Evolutionary conservation across 73 alveolate species (phyloP).

Genomic region (Paramecium pentaurelia): DNA sequence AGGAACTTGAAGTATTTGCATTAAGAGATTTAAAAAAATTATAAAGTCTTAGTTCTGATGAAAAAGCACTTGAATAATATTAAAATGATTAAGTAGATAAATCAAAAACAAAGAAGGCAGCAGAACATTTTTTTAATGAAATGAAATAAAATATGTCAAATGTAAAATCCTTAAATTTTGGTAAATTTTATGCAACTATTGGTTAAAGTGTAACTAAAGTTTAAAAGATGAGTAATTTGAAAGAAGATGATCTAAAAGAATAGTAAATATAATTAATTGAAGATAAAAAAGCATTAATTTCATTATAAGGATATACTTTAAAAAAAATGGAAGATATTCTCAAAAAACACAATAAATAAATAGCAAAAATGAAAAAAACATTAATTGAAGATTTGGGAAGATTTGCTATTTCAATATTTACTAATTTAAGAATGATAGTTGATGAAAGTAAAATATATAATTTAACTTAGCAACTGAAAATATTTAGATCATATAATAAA

Average conservation of each 20-base stretch:
- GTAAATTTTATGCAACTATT: neutral
- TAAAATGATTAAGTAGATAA: neutral
- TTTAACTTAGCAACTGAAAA: neutral
- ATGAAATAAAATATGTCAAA: slow-evolving; percentile 1
- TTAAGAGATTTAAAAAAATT: neutral
- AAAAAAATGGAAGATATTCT: slow-evolving; percentile 7
- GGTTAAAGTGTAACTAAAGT: neutral
- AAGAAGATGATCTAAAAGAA: slow-evolving; percentile 5
- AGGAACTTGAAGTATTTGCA: neutral
- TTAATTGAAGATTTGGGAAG: slow-evolving; percentile 16
- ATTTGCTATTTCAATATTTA: neutral
- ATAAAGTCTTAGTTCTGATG: neutral
- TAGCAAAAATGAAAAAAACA: neutral
- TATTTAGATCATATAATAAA: neutral
- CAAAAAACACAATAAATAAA: neutral
- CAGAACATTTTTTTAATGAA: slow-evolving; percentile 5
- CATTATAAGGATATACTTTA: slow-evolving; percentile 25
- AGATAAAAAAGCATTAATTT: neutral
- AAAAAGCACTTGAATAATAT: slow-evolving; percentile 7
- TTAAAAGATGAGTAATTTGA: neutral
- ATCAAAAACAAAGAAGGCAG: neutral
- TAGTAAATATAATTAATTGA: neutral
- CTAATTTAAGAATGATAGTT: neutral
- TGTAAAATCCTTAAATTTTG: slow-evolving; percentile 2
- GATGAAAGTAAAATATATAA: neutral